phyloP scores from a whole-genome alignment of 208 protist species.

The Endotrypanum monterogeii region DNA sequence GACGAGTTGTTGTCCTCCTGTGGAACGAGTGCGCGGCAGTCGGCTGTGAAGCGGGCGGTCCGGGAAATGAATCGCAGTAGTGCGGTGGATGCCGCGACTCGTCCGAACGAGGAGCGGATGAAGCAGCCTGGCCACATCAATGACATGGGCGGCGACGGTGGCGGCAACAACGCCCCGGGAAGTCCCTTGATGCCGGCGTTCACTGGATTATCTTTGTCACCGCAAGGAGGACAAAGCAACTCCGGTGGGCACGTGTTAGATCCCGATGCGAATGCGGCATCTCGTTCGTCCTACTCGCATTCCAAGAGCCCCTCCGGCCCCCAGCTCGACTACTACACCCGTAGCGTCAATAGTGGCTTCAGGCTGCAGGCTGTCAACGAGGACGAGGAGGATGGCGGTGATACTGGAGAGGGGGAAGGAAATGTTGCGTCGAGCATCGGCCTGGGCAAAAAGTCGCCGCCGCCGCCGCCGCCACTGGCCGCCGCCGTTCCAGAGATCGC shows the following conservation, averaged over 20 bases:
- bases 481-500: conserved; percentile 5
- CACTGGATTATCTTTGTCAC: neutral
- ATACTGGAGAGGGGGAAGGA: neutral
- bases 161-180: neutral
- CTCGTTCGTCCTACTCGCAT: conserved; percentile 14
- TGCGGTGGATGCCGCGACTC: neutral
- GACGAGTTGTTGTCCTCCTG: conserved; percentile 49
- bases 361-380: conserved; percentile 31
- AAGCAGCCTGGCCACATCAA: neutral
- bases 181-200: neutral
- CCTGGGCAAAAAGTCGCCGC: neutral
- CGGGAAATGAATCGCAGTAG: conserved; percentile 20
- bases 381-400: conserved; percentile 14
- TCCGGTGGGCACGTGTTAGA: neutral
- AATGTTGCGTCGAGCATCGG: neutral
- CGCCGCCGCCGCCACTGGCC: neutral
- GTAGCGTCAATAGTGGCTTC: conserved; percentile 30
- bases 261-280: neutral
- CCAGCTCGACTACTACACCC: conserved; percentile 34
- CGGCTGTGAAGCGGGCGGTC: conserved; percentile 37
- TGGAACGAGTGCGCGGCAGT: conserved; percentile 36
- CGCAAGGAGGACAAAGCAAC: conserved; percentile 1
- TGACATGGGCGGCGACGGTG: neutral
- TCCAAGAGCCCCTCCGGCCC: conserved; percentile 42
- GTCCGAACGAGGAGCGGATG: neutral